phyloP scores from a whole-genome alignment of 495 filamentous ascomycete species.

The Penicillium crystallinum region DNA sequence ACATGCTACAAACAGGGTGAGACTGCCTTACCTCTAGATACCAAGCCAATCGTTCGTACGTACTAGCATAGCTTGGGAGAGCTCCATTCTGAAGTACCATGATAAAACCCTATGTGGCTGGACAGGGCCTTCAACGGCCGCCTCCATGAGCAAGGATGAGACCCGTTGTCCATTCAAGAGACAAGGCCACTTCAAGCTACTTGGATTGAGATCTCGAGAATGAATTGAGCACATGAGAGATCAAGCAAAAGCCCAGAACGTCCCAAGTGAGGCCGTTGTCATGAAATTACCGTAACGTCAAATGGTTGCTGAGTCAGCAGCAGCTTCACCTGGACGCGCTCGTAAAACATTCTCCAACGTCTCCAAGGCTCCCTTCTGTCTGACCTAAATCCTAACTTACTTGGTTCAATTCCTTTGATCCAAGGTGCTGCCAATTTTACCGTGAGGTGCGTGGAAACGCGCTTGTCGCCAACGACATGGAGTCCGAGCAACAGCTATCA shows the following conservation, averaged over 20 bases:
- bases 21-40: background rate
- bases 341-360: constrained; percentile 11
- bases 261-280: background rate
- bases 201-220: too few relatives aligned
- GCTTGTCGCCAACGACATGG: constrained; percentile 26
- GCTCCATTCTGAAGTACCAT: too few relatives aligned
- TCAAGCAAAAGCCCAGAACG: too few relatives aligned
- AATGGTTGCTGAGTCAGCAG: constrained; percentile 3
- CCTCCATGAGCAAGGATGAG: too few relatives aligned
- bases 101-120: too few relatives aligned
- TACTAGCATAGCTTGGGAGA: too few relatives aligned
- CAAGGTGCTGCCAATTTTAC: background rate
- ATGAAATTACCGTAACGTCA: constrained; percentile 6
- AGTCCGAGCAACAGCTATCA: constrained; percentile 30
- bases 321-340: constrained; percentile 3
- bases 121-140: too few relatives aligned
- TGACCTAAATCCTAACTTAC: background rate
- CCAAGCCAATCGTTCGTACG: too few relatives aligned
- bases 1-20: background rate
- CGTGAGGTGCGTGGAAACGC: constrained; percentile 4
- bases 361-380: background rate
- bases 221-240: too few relatives aligned
- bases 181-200: too few relatives aligned
- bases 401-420: background rate
- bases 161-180: too few relatives aligned